Evolutionary conservation across 2,329 filamentous ascomycete genomes (phyloP).

Genomic region (Pyrenochaeta sp.): DNA sequence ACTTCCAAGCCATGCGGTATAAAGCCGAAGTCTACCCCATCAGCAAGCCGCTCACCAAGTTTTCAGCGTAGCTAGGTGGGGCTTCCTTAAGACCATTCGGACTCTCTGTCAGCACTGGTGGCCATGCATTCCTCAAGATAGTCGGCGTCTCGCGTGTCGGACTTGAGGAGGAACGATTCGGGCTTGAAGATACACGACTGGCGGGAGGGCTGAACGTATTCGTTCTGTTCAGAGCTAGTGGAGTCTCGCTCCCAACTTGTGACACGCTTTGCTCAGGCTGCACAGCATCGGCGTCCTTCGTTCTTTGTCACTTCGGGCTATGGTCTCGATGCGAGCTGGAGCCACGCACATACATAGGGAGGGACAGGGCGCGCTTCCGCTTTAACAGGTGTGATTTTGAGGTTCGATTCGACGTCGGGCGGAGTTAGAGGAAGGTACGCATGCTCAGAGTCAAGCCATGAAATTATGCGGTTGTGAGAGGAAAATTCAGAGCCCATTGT

Average conservation of each 20-base stretch:
- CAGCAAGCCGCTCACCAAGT: slow-evolving; percentile 20
- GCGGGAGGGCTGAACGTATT: slow-evolving; percentile 19
- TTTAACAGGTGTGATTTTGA: slow-evolving; percentile 13
- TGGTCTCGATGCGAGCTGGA: slow-evolving; percentile 17
- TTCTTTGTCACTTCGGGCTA: slow-evolving; percentile 22
- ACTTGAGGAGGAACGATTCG: slow-evolving; percentile 17
- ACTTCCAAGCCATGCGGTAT: slow-evolving; percentile 24
- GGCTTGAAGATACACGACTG: slow-evolving; percentile 20
- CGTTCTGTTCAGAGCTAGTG: slow-evolving; percentile 16
- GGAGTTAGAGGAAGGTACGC: slow-evolving; percentile 12
- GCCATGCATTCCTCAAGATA: slow-evolving; percentile 21
- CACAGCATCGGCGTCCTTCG: slow-evolving; percentile 17
- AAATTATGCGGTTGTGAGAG: slow-evolving; percentile 6
- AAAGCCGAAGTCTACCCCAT: slow-evolving; percentile 23
- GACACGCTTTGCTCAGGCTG: slow-evolving; percentile 22
- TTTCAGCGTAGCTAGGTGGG: slow-evolving; percentile 15
- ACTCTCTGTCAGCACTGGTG: slow-evolving; percentile 20
- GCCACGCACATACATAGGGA: slow-evolving; percentile 10
- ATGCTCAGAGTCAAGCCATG: slow-evolving; percentile 5
- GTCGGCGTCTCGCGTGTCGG: slow-evolving; percentile 22
- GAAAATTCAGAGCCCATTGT: neutral
- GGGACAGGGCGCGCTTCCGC: slow-evolving; percentile 24
- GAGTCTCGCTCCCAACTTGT: slow-evolving; percentile 19
- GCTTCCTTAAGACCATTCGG: slow-evolving; percentile 23
- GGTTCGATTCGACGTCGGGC: slow-evolving; percentile 9